These are phyloP conservation scores for Fusarium floridanum DNA, from an alignment of 2,329 filamentous ascomycete genomes.

Conservation along the genomic window DNA sequence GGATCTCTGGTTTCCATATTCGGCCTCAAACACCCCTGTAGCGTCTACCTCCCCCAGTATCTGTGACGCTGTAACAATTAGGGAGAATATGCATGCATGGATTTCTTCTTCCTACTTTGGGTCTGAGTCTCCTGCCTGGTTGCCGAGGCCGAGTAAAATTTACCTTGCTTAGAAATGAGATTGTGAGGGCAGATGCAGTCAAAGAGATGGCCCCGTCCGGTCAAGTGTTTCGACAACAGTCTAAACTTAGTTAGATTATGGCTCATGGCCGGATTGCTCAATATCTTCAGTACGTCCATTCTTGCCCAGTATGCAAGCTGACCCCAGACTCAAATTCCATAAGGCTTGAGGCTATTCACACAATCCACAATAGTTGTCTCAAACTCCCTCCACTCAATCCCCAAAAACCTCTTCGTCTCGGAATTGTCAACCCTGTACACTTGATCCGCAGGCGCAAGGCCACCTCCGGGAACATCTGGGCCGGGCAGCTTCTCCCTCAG, in stretches of 20 bases:
- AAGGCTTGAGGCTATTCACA: constrained; percentile 5
- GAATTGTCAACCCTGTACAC: constrained; percentile 7
- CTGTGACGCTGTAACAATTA: background rate
- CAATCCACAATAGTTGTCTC: constrained; percentile 2
- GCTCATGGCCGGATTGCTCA: background rate
- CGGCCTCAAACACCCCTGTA: background rate
- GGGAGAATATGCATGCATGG: background rate
- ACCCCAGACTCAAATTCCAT: background rate
- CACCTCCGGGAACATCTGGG: background rate
- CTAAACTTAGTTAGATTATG: background rate
- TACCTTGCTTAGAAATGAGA: background rate
- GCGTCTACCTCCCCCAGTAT: background rate
- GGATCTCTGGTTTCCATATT: background rate
- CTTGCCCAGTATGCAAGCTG: background rate
- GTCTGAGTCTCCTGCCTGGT: background rate
- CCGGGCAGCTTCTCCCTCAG: background rate
- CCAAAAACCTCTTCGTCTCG: background rate
- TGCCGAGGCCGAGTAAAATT: background rate
- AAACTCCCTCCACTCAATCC: constrained; percentile 8
- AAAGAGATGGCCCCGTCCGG: background rate
- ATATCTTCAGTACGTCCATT: background rate
- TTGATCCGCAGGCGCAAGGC: background rate
- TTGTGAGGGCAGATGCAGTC: background rate
- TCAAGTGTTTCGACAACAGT: background rate
- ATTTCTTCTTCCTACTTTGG: background rate